phyloP scores from a whole-genome alignment of 2,329 filamentous ascomycete species.

The Clonostachys chloroleuca region DNA sequence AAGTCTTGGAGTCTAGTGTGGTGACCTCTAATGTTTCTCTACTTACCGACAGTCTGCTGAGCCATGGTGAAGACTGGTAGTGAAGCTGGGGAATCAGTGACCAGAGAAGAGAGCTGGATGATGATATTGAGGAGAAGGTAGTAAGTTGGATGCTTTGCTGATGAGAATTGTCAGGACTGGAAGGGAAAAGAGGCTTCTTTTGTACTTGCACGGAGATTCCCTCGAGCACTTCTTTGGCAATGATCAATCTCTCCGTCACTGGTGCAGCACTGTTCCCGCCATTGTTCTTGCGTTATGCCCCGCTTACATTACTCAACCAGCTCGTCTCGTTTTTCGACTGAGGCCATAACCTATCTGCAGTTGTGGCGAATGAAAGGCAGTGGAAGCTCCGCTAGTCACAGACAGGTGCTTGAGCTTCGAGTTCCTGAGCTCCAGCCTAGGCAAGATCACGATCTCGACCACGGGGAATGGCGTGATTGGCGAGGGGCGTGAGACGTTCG shows the following conservation, averaged over 20 bases:
- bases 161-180: neutral
- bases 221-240: neutral
- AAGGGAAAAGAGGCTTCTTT: neutral
- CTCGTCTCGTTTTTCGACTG: neutral
- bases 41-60: neutral
- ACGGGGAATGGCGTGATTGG: too few species aligned
- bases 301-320: neutral
- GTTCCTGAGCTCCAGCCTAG: neutral
- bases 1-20: neutral
- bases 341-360: neutral
- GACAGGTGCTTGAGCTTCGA: neutral
- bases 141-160: neutral
- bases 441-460: neutral
- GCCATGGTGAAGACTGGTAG: neutral
- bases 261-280: neutral
- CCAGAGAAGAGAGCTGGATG: neutral
- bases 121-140: neutral
- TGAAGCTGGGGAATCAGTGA: too few species aligned
- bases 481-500: too few species aligned
- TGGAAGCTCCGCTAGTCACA: neutral
- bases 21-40: too few species aligned
- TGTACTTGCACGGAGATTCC: neutral
- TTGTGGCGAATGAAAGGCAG: neutral
- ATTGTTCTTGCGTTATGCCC: neutral
- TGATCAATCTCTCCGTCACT: neutral